Evolutionary conservation across 108 stramenopile genomes (phyloP).

Genomic region (Cafeteria roenbergensis): DNA sequence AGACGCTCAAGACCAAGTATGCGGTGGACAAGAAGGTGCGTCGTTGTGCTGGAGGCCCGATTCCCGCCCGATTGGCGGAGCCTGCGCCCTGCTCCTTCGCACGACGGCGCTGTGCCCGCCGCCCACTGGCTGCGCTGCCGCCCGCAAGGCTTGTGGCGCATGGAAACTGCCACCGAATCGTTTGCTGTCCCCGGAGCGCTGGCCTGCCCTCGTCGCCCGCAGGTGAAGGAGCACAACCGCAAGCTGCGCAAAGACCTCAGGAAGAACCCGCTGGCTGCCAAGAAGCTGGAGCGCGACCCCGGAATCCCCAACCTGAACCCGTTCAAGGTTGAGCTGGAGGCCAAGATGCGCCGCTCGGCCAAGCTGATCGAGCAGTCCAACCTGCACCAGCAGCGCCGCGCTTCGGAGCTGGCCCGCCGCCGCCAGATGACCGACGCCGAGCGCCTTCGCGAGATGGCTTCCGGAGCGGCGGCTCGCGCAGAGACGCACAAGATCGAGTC

Average conservation of each 20-base stretch:
- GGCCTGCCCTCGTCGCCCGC: no score
- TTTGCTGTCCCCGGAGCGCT: slow-evolving; percentile 21
- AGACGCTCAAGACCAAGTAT: slow-evolving; percentile 93
- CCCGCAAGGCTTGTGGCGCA: no score
- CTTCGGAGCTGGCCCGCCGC: slow-evolving; percentile 31
- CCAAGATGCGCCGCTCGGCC: no score
- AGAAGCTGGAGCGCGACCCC: slow-evolving; percentile 75
- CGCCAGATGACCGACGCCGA: slow-evolving; percentile 18
- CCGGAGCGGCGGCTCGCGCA: slow-evolving; percentile 25
- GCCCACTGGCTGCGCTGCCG: no score
- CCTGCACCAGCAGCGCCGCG: slow-evolving; percentile 57
- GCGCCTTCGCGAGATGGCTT: slow-evolving; percentile 12
- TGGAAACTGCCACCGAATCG: no score
- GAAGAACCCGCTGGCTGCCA: slow-evolving; percentile 57
- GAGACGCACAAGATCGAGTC: slow-evolving; percentile 9
- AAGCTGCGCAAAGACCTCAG: slow-evolving; percentile 47
- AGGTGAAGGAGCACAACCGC: slow-evolving; percentile 79
- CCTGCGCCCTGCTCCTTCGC: no score
- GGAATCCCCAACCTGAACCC: slow-evolving; percentile 98
- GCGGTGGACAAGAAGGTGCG: slow-evolving; percentile 53
- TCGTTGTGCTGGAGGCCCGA: no score
- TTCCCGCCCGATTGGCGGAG: neutral
- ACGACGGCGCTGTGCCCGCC: no score
- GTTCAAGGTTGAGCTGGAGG: slow-evolving; percentile 85
- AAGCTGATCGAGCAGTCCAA: slow-evolving; percentile 61